Conservation (phyloP, 2,329 filamentous ascomycete species). For the Diaporthe sp. region DNA sequence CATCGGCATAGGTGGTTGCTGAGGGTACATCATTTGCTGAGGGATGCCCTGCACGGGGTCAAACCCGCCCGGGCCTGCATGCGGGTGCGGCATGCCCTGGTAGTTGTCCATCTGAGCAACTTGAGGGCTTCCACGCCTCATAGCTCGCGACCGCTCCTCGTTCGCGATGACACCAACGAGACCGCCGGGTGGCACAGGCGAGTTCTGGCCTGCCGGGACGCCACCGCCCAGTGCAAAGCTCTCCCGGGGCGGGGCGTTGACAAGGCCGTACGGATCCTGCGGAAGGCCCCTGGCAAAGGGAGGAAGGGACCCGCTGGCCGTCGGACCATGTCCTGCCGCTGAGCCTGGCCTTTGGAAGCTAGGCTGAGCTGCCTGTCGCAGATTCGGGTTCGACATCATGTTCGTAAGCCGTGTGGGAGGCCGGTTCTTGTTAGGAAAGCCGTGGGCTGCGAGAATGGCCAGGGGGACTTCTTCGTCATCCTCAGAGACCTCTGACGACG, state of each 20-base stretch:
- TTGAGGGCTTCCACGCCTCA: constrained; percentile 83
- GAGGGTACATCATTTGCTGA: constrained; percentile 60
- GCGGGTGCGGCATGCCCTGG: constrained; percentile 49
- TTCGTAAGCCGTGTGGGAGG: constrained; percentile 75
- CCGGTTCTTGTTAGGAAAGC: constrained; percentile 83
- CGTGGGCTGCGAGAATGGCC: constrained; percentile 87
- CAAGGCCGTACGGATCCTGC: constrained; percentile 84
- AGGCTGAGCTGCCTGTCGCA: constrained; percentile 64
- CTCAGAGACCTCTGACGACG: constrained; percentile 58
- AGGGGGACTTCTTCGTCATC: constrained; percentile 91
- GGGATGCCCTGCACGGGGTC: constrained; percentile 63
- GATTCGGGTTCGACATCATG: constrained; percentile 77
- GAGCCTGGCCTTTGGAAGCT: constrained; percentile 66
- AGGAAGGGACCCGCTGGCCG: constrained; percentile 68
- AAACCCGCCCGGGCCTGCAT: constrained; percentile 51
- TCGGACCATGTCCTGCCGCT: constrained; percentile 61
- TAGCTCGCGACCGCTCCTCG: constrained; percentile 82
- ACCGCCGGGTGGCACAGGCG: constrained; percentile 73
- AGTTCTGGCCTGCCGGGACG: constrained; percentile 51
- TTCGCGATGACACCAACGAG: constrained; percentile 89
- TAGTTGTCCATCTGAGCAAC: constrained; percentile 71
- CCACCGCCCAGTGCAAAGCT: constrained; percentile 77
- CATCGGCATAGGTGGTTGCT: constrained; percentile 39
- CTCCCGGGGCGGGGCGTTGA: constrained; percentile 78
- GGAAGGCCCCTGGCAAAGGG: constrained; percentile 86